phyloP scores from a whole-genome alignment of 352 stramenopile genomes.

The Phytophthora brassicae region DNA sequence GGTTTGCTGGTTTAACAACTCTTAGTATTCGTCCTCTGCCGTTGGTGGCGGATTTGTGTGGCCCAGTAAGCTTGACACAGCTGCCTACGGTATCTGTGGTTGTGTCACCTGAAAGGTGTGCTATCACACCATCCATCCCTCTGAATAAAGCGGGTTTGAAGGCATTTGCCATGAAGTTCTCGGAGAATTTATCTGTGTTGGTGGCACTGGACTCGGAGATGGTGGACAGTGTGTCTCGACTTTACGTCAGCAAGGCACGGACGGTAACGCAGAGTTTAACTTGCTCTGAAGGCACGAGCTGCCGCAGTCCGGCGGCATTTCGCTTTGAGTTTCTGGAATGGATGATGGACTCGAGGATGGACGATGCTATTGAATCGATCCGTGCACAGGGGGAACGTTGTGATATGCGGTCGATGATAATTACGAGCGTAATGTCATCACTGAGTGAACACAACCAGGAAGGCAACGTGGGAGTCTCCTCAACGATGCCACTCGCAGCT shows the following conservation, averaged over 20 bases:
- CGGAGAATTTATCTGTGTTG: conserved; percentile 78
- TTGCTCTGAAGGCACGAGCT: conserved; percentile 75
- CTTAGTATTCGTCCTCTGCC: conserved; percentile 50
- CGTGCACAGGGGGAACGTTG: conserved; percentile 63
- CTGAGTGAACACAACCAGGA: conserved; percentile 40
- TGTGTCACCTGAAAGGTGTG: conserved; percentile 44
- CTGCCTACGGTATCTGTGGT: conserved; percentile 58
- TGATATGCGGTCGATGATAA: conserved; percentile 73
- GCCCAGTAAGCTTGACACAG: conserved; percentile 50
- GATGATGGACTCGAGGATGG: conserved; percentile 68
- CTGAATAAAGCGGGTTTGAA: conserved; percentile 73
- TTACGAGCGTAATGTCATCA: conserved; percentile 48
- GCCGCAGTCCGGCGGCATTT: conserved; percentile 61
- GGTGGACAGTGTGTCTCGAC: conserved; percentile 68
- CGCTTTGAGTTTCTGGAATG: conserved; percentile 86
- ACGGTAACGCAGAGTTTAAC: conserved; percentile 69
- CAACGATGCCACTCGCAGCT: conserved; percentile 23
- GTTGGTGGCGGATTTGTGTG: conserved; percentile 44
- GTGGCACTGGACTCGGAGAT: conserved; percentile 78
- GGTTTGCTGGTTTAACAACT: conserved; percentile 39
- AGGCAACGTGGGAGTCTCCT: not conserved
- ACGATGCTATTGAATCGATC: conserved; percentile 72
- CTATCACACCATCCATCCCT: conserved; percentile 57
- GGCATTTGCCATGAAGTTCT: conserved; percentile 74
- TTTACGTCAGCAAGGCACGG: conserved; percentile 76